Evolutionary conservation across 768 basidiomycete genomes (phyloP).

Genomic region (Mycena vulgaris): DNA sequence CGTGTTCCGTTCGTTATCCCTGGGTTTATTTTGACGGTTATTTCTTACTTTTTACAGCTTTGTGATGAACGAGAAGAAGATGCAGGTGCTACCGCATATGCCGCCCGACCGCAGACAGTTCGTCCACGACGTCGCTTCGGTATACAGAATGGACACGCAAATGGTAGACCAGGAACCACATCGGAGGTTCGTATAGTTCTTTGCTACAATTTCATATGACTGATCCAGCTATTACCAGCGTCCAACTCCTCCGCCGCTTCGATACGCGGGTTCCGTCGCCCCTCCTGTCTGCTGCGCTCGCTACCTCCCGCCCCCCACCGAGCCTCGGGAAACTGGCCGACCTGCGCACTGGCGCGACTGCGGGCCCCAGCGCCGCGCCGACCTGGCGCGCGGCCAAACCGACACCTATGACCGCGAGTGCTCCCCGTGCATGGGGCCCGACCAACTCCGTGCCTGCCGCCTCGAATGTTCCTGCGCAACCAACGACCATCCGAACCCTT

Average conservation of each 20-base stretch:
- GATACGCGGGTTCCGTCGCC: conserved; percentile 87
- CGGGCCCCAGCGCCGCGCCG: conserved; percentile 40
- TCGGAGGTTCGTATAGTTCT: conserved; percentile 61
- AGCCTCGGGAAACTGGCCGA: conserved; percentile 76
- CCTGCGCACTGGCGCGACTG: conserved; percentile 52
- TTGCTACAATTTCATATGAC: background rate
- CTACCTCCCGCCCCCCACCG: conserved; percentile 48
- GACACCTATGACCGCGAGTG: background rate
- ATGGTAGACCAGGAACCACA: conserved; percentile 95
- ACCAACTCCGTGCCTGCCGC: conserved; percentile 3
- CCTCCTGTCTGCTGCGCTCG: conserved; percentile 68
- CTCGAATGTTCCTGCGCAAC: conserved; percentile 33
- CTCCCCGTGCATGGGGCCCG: conserved; percentile 29
- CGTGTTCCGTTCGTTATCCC: conserved; percentile 50
- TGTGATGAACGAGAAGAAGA: conserved; percentile 73
- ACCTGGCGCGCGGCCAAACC: conserved; percentile 40
- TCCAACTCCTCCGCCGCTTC: conserved; percentile 85
- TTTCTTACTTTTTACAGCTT: conserved; percentile 63
- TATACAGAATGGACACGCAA: conserved; percentile 88
- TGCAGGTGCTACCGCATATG: conserved; percentile 87
- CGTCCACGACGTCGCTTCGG: conserved; percentile 82
- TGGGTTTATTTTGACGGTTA: conserved; percentile 19
- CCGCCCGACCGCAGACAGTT: conserved; percentile 86
- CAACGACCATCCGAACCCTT: background rate
- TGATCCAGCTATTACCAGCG: conserved; percentile 56